Percentiles rank a stretch among this genome's conserved stretches.
Conservation (phyloP, 352 stramenopile genomes). For the Globisporangium orthogonon region DNA sequence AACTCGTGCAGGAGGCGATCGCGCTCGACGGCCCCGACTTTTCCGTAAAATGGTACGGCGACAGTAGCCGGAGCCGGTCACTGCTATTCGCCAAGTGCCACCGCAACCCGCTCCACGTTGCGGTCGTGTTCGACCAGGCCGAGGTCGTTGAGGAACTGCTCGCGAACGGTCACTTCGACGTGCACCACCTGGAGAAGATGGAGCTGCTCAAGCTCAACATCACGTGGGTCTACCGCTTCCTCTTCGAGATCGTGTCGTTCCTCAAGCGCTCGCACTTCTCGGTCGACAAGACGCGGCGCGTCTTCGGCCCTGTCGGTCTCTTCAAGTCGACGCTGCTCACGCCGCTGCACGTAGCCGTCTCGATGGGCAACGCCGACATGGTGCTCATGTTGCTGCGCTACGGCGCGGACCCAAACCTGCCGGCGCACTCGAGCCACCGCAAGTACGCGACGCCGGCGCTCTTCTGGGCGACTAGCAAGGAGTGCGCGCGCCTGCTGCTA, state of each 20-base stretch:
- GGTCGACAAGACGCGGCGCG: constrained; percentile 22
- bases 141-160: constrained; percentile 64
- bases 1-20: constrained; percentile 39
- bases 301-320: constrained; percentile 56
- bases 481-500: constrained; percentile 56
- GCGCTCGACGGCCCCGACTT: constrained; percentile 56
- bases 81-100: constrained; percentile 37
- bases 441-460: constrained; percentile 59
- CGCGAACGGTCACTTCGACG: constrained; percentile 50
- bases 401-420: constrained; percentile 49
- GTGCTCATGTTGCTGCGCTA: constrained; percentile 56
- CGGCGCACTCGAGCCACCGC: constrained; percentile 40
- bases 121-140: constrained; percentile 61
- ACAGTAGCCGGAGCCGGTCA: constrained; percentile 8
- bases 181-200: constrained; percentile 69
- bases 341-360: constrained; percentile 66
- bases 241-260: constrained; percentile 59
- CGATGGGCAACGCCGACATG: constrained; percentile 61
- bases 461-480: constrained; percentile 67
- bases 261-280: constrained; percentile 41
- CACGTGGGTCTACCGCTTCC: constrained; percentile 56
- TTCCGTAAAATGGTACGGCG: constrained; percentile 55
- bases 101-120: constrained; percentile 72
- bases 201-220: constrained; percentile 61
- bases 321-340: constrained; percentile 60